Conservation (phyloP, 1,284 basidiomycete species). For the Coriolopsis trogii region DNA sequence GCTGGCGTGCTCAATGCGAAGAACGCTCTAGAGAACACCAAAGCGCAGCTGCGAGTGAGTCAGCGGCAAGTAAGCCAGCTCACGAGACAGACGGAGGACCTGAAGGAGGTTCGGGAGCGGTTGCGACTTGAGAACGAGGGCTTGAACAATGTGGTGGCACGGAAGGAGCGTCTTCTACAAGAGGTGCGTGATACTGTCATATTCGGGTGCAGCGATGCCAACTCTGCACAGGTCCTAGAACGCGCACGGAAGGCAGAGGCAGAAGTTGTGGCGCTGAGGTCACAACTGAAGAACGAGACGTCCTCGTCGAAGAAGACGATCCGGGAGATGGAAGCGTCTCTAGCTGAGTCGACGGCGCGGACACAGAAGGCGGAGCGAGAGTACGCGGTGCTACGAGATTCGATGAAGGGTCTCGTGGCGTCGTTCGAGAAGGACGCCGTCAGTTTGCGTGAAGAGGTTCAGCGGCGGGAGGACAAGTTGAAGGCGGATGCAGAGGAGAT, state of each 20-base stretch:
- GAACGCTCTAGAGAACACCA: slow-evolving; percentile 82
- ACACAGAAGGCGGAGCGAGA: slow-evolving; percentile 80
- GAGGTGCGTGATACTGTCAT: slow-evolving; percentile 53
- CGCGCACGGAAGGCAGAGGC: slow-evolving; percentile 81
- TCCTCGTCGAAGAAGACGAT: slow-evolving; percentile 70
- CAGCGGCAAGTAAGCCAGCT: slow-evolving; percentile 79
- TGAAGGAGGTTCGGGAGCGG: slow-evolving; percentile 83
- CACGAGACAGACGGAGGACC: slow-evolving; percentile 82
- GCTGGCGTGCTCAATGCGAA: slow-evolving; percentile 79
- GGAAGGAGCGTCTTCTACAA: slow-evolving; percentile 83
- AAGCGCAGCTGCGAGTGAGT: slow-evolving; percentile 73
- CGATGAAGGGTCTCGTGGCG: slow-evolving; percentile 67
- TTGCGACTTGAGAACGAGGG: slow-evolving; percentile 84
- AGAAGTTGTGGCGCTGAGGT: slow-evolving; percentile 65
- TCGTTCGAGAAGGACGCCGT: slow-evolving; percentile 73
- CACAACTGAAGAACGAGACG: slow-evolving; percentile 74
- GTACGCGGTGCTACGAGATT: slow-evolving; percentile 75
- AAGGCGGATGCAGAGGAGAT: slow-evolving; percentile 64
- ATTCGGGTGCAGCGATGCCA: neutral
- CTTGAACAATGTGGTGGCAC: slow-evolving; percentile 80
- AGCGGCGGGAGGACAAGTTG: slow-evolving; percentile 65
- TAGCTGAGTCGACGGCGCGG: slow-evolving; percentile 72
- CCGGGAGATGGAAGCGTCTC: slow-evolving; percentile 73
- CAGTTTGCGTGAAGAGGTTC: slow-evolving; percentile 68
- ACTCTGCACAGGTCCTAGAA: slow-evolving; percentile 63